Evolutionary conservation across 805 yeast species (phyloP).

Genomic region (Metschnikowia lochheadii): DNA sequence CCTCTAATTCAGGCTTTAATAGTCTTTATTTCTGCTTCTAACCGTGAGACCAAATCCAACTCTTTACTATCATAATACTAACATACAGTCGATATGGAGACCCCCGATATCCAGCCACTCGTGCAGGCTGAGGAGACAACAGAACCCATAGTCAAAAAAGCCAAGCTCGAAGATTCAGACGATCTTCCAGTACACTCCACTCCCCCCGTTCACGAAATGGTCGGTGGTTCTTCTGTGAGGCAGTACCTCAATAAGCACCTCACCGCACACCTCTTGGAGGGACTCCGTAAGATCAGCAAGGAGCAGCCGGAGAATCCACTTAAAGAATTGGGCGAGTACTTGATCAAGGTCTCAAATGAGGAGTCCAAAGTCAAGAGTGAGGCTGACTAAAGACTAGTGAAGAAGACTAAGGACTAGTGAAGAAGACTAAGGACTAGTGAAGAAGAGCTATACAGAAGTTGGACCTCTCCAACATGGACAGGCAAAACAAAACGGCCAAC

Average conservation of each 20-base stretch:
- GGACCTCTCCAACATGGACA: no score
- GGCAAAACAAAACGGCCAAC: no score
- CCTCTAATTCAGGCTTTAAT: no score
- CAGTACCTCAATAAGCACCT: conserved; percentile 62
- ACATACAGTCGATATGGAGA: background rate
- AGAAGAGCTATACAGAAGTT: no score
- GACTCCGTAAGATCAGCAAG: conserved; percentile 51
- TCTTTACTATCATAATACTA: background rate
- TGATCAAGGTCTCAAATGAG: conserved; percentile 27
- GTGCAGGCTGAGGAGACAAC: background rate
- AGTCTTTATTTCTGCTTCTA: no score
- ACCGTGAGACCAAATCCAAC: background rate
- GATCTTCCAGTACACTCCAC: background rate
- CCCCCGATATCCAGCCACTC: conserved; percentile 1
- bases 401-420: no score
- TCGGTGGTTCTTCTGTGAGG: conserved; percentile 71
- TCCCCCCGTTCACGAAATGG: conserved; percentile 44
- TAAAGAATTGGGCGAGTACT: conserved; percentile 48
- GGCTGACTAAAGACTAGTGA: no score
- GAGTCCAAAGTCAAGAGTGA: background rate
- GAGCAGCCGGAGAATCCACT: conserved; percentile 55
- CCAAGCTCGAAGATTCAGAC: background rate
- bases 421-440: no score
- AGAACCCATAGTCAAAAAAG: background rate
- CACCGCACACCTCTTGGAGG: conserved; percentile 60